Evolutionary conservation across 2,329 filamentous ascomycete genomes (phyloP), one percentile per base, ranked within the genome.

Genomic region (Colletotrichum scovillei): DNA sequence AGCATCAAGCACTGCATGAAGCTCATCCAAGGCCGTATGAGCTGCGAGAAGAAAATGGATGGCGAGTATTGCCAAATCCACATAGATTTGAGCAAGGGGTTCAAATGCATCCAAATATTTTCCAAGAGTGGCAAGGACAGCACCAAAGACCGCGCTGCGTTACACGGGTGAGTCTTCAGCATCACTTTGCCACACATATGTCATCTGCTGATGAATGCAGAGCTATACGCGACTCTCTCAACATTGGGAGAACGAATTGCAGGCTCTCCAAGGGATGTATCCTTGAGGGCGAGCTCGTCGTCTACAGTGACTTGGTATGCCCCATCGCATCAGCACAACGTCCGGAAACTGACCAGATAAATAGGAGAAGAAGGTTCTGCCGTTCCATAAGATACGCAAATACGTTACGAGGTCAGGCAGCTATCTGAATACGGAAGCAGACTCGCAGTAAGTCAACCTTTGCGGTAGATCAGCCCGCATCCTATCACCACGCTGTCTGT

Each of bases 91-190:
- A 84, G 84, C 9, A 90, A 88, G 63, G 83, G 84, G 19, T 79
- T 71, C 1, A 79, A 87, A 1, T 88, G 86, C 60, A 90, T 97
- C 32, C 92, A 93, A 75, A 96, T 98, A 35, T 98, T 97, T 79
- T 97, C 95, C 11, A 98, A 98, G 80, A 97, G 94, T 78, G 94
- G 95, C 71, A 97, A 97, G 79, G 94, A 98, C 76, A 96, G 95
- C 57, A 98, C 95, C 0, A 79, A 84, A 64, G 95, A 97, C 80
- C 89, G 93, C 42, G 77, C 81, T 12, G 86, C 84, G 1, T 81
- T 97, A 26, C 91, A 93, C 75, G 79, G 79, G 88, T 89, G 79
- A 76, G 84, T 77, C 24, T 11, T 9, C 24, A 9, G 4, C 24
- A 14, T 38, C 22, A n/a, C 38, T 8, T 11, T 4, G 32, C 35